Evolutionary conservation across 768 basidiomycete genomes (phyloP).

Genomic region (Serendipita sp.): DNA sequence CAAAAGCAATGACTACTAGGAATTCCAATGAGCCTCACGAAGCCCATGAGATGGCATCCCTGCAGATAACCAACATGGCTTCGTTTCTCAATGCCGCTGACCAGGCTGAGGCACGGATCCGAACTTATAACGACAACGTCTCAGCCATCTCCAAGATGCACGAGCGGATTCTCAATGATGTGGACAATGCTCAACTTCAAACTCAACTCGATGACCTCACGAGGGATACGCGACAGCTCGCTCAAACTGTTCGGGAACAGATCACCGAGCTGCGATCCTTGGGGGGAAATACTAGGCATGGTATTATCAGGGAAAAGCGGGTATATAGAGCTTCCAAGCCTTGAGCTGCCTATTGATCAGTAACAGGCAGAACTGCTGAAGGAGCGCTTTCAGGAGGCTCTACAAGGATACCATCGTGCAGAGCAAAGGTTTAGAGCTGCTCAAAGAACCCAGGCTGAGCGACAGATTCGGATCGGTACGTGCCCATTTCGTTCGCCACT

Average conservation of each 20-base stretch:
- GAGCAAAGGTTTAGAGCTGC: conserved; percentile 17
- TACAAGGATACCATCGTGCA: conserved; percentile 19
- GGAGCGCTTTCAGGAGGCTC: conserved; percentile 18
- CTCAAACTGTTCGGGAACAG: conserved; percentile 38
- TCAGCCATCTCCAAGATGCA: conserved; percentile 19
- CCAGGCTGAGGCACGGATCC: neutral
- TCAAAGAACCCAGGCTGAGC: conserved; percentile 16
- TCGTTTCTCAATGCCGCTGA: neutral
- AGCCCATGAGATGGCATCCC: neutral
- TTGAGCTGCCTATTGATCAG: neutral
- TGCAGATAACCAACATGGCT: conserved; percentile 10
- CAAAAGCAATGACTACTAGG: too few species aligned
- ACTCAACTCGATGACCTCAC: conserved; percentile 41
- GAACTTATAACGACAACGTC: conserved; percentile 11
- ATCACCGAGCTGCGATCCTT: conserved; percentile 45
- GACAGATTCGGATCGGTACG: conserved; percentile 24
- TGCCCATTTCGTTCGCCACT: conserved; percentile 18
- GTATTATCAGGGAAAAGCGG: conserved; percentile 58
- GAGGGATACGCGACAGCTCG: conserved; percentile 43
- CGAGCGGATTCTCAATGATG: conserved; percentile 19
- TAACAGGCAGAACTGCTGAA: conserved; percentile 13
- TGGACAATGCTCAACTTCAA: conserved; percentile 16
- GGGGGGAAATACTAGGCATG: conserved; percentile 48
- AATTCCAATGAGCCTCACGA: too few species aligned
- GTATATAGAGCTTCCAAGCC: conserved; percentile 23